Evolutionary conservation across 306 rosid genomes (phyloP).

Genomic region (apple (Malus domestica)): ASM211411v1 NC_041793.1:4602501-4603000

Average conservation of each 20-base stretch:
- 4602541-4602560: background rate
- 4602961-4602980: constrained; percentile 84
- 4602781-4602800: background rate
- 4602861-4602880: constrained; percentile 89
- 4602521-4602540: constrained; percentile 19
- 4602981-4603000: constrained; percentile 73
- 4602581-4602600: constrained; percentile 5
- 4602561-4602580: background rate
- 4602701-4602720: constrained; percentile 41
- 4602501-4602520: constrained; percentile 76
- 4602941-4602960: constrained; percentile 82
- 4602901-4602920: constrained; percentile 90
- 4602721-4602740: background rate
- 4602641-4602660: constrained; percentile 85
- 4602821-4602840: constrained; percentile 95
- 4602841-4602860: constrained; percentile 85
- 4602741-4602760: background rate
- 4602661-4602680: constrained; percentile 78
- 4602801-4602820: background rate
- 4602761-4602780: constrained; percentile 2
- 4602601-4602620: constrained; percentile 52
- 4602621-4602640: constrained; percentile 60
- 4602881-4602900: constrained; percentile 87
- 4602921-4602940: constrained; percentile 87
- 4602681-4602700: constrained; percentile 89